phyloP scores from a whole-genome alignment of 129 eudicot genomes.

The Helianthus annuus region DNA sequence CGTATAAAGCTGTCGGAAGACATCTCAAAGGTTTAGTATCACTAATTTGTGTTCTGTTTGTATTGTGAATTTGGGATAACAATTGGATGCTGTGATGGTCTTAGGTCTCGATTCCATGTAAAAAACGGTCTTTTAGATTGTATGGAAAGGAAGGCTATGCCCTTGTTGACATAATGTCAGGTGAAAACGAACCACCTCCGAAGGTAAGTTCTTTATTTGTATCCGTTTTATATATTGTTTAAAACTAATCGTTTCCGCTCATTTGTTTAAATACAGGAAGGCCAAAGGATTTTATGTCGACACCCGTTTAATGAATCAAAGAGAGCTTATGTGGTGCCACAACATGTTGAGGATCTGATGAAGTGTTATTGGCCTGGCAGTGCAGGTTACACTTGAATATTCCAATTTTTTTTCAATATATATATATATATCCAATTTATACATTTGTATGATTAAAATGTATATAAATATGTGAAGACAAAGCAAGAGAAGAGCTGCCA shows the following conservation, averaged over 20 bases:
- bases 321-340: conserved; percentile 98
- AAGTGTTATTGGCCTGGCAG: conserved; percentile 95
- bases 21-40: conserved; percentile 77
- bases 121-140: conserved; percentile 81
- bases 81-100: conserved; percentile 21
- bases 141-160: conserved; percentile 97
- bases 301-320: conserved; percentile 96
- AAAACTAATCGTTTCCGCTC: not conserved
- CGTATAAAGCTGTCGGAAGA: conserved; percentile 98
- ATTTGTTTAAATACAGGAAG: conserved; percentile 47
- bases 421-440: not conserved
- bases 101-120: conserved; percentile 98
- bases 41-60: not conserved
- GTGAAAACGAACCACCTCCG: conserved; percentile 96
- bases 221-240: not conserved
- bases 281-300: conserved; percentile 84
- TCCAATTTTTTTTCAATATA: not conserved
- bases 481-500: conserved; percentile 75
- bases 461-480: conserved; percentile 41
- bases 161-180: conserved; percentile 92
- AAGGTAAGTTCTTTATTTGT: conserved; percentile 50
- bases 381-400: conserved; percentile 48
- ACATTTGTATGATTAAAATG: not conserved
- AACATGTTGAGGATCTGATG: conserved; percentile 90
- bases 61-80: conserved; percentile 2